Base-by-base conservation (phyloP, 1,284 basidiomycete species). In the Pisolithus thermaeus region DNA sequence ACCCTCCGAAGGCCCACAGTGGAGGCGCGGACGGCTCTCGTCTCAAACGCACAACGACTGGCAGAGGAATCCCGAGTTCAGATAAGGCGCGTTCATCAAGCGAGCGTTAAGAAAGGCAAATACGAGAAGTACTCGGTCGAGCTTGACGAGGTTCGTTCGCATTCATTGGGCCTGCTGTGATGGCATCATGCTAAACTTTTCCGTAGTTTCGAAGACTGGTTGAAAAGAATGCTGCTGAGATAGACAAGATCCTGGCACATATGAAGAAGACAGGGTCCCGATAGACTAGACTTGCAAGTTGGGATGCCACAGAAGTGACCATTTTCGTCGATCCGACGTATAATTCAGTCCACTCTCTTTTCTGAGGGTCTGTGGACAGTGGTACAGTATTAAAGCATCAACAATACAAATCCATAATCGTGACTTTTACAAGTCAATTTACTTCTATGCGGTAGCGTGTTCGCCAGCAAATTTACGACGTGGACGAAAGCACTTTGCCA, bases 11-110 rank as follows among this genome's bases (percentile, higher is more conserved):
- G 88, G 57, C 85, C 87, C 0, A 91, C 88, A 0, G 78, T 90
- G 2, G 87, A 90, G 47, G 77, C 84, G 0, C 78, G 84, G 12
- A 72, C 70, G 20, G 73, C 76, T 1, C 67, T 87, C 8, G 76
- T 77, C 50, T 72, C 75, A 0, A 70, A 70, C 6, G 81, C 84
- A 0, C 72, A 76, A 40, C 77, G 62, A 25, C 57, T 83, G 58
- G 81, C 86, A 0, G 88, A 91, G 64, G 86, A 88, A n/a, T 75
- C 80, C 3, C 83, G 86, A 14, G 74, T 81, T 11, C 86, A 88
- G 57, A 73, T 90, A 16, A 83, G 89, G 41, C 83, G 83, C 55
- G 75, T 78, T 22, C 83, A 84, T 52, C 76, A 83, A 51, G 66
- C 76, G 1, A 80, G 81, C 59, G 54, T 87, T 40, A 90, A 87